Conservation (phyloP, 1,284 basidiomycete genomes). For the Fomitopsis betulina region DNA sequence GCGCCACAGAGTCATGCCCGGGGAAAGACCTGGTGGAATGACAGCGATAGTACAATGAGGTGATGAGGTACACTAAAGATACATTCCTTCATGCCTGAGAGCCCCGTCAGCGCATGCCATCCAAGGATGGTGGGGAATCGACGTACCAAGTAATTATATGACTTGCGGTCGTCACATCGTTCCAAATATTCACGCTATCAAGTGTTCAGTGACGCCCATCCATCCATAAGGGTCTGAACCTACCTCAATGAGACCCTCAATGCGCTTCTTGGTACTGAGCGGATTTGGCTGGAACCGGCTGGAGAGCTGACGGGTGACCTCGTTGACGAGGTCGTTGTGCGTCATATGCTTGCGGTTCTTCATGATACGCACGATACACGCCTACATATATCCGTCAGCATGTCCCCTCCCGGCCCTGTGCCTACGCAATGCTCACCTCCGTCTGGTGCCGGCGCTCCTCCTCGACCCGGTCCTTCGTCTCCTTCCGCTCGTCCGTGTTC, state of each 20-base stretch:
- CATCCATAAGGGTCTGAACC: slow-evolving; percentile 13
- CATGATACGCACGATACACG: slow-evolving; percentile 97
- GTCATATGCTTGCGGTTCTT: slow-evolving; percentile 90
- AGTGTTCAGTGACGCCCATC: slow-evolving; percentile 1
- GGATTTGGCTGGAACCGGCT: slow-evolving; percentile 86
- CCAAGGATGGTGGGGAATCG: neutral
- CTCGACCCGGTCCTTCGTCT: slow-evolving; percentile 88
- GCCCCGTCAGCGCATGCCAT: slow-evolving; percentile 11
- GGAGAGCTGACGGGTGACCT: slow-evolving; percentile 85
- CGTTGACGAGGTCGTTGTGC: slow-evolving; percentile 88
- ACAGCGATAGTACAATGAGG: neutral
- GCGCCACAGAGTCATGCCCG: too few relatives aligned
- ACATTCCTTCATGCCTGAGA: neutral
- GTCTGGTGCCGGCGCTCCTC: slow-evolving; percentile 90
- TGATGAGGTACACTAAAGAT: neutral
- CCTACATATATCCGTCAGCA: slow-evolving; percentile 42
- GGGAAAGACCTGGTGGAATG: neutral
- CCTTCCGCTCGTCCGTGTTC: slow-evolving; percentile 81
- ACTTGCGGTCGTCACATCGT: slow-evolving; percentile 74
- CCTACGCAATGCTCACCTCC: slow-evolving; percentile 58
- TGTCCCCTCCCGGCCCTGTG: neutral
- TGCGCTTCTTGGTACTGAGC: slow-evolving; percentile 86
- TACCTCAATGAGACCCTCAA: slow-evolving; percentile 94
- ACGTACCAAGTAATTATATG: slow-evolving; percentile 72
- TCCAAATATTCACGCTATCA: slow-evolving; percentile 76